Conservation (phyloP, 176 grass and related monocot genomes). For the Aegilops speltoides region DNA sequence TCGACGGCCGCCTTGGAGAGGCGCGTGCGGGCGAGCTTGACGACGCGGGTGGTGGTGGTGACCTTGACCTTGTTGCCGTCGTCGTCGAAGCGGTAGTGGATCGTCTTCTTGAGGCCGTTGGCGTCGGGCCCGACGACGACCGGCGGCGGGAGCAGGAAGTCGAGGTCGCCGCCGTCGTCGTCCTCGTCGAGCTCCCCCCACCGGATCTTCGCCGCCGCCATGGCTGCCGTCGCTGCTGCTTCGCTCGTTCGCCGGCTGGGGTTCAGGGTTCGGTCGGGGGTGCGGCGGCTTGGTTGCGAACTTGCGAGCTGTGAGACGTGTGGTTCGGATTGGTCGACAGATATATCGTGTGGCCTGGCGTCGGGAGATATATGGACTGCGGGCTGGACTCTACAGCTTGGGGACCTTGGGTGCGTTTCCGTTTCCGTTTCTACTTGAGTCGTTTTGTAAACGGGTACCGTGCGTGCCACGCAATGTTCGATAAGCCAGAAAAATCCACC, state of each 20-base stretch:
- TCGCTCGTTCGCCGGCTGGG: not conserved
- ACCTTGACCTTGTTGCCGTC: constrained; percentile 79
- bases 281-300: not conserved
- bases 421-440: too few relatives aligned
- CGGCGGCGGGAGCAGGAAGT: constrained; percentile 74
- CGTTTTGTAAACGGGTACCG: too few relatives aligned
- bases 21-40: not conserved
- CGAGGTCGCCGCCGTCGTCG: constrained; percentile 23
- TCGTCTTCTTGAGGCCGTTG: constrained; percentile 70
- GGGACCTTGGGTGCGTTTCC: too few relatives aligned
- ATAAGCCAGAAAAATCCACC: too few relatives aligned
- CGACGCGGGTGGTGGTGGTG: constrained; percentile 72
- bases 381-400: too few relatives aligned
- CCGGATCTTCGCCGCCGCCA: not conserved
- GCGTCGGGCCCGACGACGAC: constrained; percentile 74
- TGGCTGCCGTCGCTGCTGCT: not conserved
- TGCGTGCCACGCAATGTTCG: too few relatives aligned
- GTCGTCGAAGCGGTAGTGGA: constrained; percentile 82
- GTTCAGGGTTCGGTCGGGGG: not conserved
- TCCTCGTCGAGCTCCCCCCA: constrained; percentile 44
- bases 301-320: not conserved
- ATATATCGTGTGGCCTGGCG: too few relatives aligned
- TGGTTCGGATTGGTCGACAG: too few relatives aligned
- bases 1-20: constrained; percentile 16
- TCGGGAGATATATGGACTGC: too few relatives aligned